A percentile compares a stretch with the other conserved stretches of the same genome.
phyloP scores from a whole-genome alignment of 2,329 filamentous ascomycete genomes.

The Sporothrix phasma region DNA sequence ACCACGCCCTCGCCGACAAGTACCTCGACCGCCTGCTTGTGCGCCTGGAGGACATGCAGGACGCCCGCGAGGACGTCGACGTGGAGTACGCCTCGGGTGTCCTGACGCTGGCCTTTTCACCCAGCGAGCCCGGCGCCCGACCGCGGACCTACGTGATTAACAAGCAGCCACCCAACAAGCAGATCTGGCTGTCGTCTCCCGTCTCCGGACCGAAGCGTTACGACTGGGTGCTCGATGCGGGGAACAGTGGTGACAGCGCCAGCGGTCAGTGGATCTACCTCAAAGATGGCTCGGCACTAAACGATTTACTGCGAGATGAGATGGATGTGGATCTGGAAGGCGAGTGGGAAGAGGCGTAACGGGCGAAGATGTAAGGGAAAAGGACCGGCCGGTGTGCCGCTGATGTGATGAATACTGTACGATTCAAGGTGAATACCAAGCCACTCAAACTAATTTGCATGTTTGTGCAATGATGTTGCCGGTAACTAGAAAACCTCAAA shows the following conservation, averaged over 20 bases:
- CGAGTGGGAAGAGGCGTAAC: background rate
- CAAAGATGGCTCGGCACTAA: slow-evolving; percentile 69
- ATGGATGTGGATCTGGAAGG: slow-evolving; percentile 52
- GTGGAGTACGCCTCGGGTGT: slow-evolving; percentile 60
- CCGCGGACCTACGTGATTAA: slow-evolving; percentile 87
- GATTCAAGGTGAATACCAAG: background rate
- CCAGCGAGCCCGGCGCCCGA: slow-evolving; percentile 30
- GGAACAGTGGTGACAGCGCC: slow-evolving; percentile 44
- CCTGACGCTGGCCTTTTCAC: slow-evolving; percentile 15
- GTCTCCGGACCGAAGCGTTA: slow-evolving; percentile 86
- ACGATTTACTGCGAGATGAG: slow-evolving; percentile 64
- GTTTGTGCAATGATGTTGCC: background rate
- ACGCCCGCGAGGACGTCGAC: slow-evolving; percentile 66
- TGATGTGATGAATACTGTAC: background rate
- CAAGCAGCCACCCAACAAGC: slow-evolving; percentile 96
- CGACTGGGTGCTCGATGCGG: slow-evolving; percentile 61
- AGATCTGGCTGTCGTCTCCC: slow-evolving; percentile 92
- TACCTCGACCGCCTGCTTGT: slow-evolving; percentile 53
- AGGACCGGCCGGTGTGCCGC: background rate
- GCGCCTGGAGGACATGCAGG: slow-evolving; percentile 63
- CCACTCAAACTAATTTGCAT: background rate
- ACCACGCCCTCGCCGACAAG: slow-evolving; percentile 65
- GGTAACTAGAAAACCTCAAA: no score
- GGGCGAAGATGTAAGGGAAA: slow-evolving; percentile 17
- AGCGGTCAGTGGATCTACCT: slow-evolving; percentile 78